phyloP scores from a whole-genome alignment of 306 rosid species.

The Boehmeria nivea region DNA sequence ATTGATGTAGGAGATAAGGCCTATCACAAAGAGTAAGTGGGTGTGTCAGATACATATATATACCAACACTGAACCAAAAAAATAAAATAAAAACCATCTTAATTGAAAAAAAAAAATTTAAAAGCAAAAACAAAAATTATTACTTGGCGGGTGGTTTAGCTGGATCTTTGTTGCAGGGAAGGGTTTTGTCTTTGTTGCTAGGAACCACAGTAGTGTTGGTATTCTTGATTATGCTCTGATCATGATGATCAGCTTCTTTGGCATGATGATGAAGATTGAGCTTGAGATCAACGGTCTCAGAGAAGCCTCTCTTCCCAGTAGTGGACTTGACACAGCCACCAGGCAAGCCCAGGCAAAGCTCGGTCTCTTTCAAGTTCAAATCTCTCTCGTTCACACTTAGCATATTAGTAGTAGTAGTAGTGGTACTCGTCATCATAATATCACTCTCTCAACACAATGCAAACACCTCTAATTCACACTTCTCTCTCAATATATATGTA shows the following conservation, averaged over 20 bases:
- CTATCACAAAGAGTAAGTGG: neutral
- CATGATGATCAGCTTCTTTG: conserved; percentile 41
- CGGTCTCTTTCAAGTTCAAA: conserved; percentile 79
- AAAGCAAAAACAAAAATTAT: too few species aligned
- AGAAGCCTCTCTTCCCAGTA: conserved; percentile 80
- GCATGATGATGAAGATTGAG: conserved; percentile 48
- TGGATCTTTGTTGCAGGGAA: conserved; percentile 55
- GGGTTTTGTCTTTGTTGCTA: conserved; percentile 37
- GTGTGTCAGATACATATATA: neutral
- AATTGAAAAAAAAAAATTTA: neutral
- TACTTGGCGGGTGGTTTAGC: conserved; percentile 91
- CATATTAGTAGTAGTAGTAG: too few species aligned
- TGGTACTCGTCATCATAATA: conserved; percentile 37
- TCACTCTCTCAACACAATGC: neutral
- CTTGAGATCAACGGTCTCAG: conserved; percentile 85
- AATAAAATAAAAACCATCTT: neutral
- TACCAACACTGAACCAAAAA: neutral
- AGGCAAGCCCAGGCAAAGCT: conserved; percentile 87
- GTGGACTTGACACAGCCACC: conserved; percentile 31
- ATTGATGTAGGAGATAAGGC: conserved; percentile 3
- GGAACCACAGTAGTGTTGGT: neutral
- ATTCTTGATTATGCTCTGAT: conserved; percentile 32
- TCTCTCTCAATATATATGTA: too few species aligned
- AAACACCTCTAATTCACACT: neutral
- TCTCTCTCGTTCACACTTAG: conserved; percentile 30